Conservation (phyloP, 129 eudicot genomes). For the Flaveria bidentis region DNA sequence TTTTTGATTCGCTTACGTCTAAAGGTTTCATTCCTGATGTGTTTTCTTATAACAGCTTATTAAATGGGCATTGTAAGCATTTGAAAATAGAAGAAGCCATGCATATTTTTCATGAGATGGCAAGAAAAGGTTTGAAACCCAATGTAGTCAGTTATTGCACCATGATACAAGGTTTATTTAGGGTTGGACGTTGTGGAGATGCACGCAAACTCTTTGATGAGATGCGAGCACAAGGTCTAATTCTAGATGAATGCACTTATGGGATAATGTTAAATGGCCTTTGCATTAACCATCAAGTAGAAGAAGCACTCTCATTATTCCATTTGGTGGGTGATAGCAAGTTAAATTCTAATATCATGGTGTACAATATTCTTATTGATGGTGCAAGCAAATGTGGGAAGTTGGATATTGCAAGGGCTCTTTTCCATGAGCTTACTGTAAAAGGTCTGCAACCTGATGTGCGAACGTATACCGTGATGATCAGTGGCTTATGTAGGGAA, state of each 20-base stretch:
- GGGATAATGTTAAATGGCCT: conserved; percentile 15
- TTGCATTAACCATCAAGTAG: conserved; percentile 16
- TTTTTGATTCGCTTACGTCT: neutral
- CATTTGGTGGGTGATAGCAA: conserved; percentile 13
- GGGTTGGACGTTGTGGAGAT: conserved; percentile 9
- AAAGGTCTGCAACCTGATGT: conserved; percentile 1
- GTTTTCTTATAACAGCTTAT: neutral
- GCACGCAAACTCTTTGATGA: conserved; percentile 15
- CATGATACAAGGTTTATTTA: neutral
- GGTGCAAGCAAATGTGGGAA: neutral
- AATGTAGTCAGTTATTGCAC: neutral
- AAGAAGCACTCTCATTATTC: conserved; percentile 4
- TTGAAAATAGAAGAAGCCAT: neutral
- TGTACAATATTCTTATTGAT: neutral
- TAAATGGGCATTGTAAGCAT: neutral
- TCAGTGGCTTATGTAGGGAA: conserved; percentile 10
- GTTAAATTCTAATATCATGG: neutral
- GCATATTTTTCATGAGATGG: neutral
- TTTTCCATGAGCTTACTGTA: neutral
- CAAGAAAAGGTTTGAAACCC: neutral
- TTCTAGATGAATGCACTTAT: neutral
- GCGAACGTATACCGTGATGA: conserved; percentile 8
- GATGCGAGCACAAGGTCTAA: neutral
- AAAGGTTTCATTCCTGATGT: neutral
- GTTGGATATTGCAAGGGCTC: neutral